Evolutionary conservation across 441 rosid genomes (phyloP), one percentile per base, ranked within the genome.

Genomic region (Rhodomyrtus psidioides): DNA sequence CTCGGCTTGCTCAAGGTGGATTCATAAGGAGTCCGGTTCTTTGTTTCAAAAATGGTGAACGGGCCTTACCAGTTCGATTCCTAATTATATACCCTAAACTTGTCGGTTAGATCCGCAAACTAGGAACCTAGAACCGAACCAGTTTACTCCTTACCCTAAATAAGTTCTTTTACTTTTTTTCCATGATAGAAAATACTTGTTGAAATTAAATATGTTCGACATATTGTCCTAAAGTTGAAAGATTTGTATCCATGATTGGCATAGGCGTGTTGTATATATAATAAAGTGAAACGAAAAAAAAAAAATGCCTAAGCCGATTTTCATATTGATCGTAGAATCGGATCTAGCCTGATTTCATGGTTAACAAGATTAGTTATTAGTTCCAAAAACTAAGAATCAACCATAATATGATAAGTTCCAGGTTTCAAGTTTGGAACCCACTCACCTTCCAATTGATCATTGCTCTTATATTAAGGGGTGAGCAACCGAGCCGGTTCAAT

Each of bases 11-110:
- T 65, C 26, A 2, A 30, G 46, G 46, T 62, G 10, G 4, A 65
- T 34, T 34, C 7, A 2, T 34, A 34, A 56, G 26, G 75, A 13
- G 2, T 34, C 9, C 2, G 23, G 23, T 65, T 34, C 46, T 7
- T 12, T 0, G 0, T 65, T 19, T 12, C 6, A 34, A 5, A 65
- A 34, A 1, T 21, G 12, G 21, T 4, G 0, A 34, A 65, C 19
- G 0, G 4, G 0, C 26, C 30, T 59, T 15, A 27, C 17, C 2
- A 10, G 5, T 65, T 65, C 0, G 7, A 12, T 65, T 30, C 7
- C 0, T 34, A 65, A 65, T 34, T 19, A 6, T 65, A 17, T 65
- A 3, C 14, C 46, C 14, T 2, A 4, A 65, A 65, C 39, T 0
- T 34, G 13, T 34, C 0, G 1, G 6, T 65, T 34, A 65, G 76